Evolutionary conservation across 495 filamentous ascomycete genomes (phyloP), one percentile per base, ranked within the genome.

Genomic region (Trichocladium antarcticum): DNA sequence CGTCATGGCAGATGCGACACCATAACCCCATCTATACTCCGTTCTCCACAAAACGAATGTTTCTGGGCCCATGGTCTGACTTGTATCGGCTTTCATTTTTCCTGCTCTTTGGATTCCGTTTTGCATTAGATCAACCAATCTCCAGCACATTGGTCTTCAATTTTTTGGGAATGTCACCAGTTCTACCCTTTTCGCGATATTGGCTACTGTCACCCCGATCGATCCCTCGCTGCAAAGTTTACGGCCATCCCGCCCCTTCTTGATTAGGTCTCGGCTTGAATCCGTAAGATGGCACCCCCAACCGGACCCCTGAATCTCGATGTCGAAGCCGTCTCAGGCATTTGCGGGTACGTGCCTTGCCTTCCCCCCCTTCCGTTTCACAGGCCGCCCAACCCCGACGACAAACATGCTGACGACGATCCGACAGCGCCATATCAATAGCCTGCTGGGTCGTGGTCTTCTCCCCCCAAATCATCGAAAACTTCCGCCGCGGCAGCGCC

Each of bases 401-500:
- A 27, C 19, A 34, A 27, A 14, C 19, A 14, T 14, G 19, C 41
- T 41, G 12, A 37, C 39, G 8, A 24, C 39, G 16, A 8, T 0
- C 16, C 9, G 5, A 9, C 52, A 89, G 85, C 8, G 95, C 89
- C 2, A 89, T 98, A 53, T 92, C 86, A 20, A 95, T 98, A 57
- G 88, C 89, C 37, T 95, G 89, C 61, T 98, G 92, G 92, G 83
- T 98, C 16, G 88, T 96, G 22, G 92, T 98, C 32, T 98, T 94
- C 71, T 89, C 89, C 0, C 92, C 92, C 8, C 92, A 98, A 51
- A 98, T 98, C 55, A 77, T 95, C 56, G 88, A 94, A 60, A 96
- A 96, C 59, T 95, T 96, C 67, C 81, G 80, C 44, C 81, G 92
- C 31, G 69, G 78, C 53, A 92, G 85, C 28, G 87, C 89, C 37